Base-by-base conservation (phyloP, 805 yeast genomes). In the Candida ortonii region DNA sequence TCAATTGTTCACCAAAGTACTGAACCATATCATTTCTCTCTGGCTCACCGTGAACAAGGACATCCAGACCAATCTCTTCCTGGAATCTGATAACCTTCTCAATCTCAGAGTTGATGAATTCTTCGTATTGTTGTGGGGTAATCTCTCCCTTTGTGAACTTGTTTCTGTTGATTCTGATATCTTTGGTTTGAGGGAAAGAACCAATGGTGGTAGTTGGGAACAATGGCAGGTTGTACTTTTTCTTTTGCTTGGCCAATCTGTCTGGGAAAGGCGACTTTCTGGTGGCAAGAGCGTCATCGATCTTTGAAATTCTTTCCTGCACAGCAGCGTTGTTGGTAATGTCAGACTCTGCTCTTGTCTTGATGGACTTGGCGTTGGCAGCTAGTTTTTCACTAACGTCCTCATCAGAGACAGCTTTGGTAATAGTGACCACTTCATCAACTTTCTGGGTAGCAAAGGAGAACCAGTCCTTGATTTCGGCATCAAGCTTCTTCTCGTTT, bases 21-120 rank as follows among this genome's bases (percentile, higher is more conserved):
- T 93, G 98, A 61, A 93, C 98, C 99, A 93, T 93, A 76, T 93
- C 99, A 76, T 93, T 93, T 81, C 99, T 85, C 81, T 93, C 98
- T 70, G 99, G 98, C 78, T 93, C 99, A 77, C 99, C 99, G 73
- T 93, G 98, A 52, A 93, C 99, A 57, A 90, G 76, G 57, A 93
- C 97, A 65, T 93, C 99, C 59, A 93, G 80, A 56, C 95, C 99
- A 62, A 90, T 80, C 68, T 93, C 96, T 76, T 93, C 98, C 78
- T 93, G 99, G 94, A 93, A 93, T 76, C 87, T 83, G 71, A 93
- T 85, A 61, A 90, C 97, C 46, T 74, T 81, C 67, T 84, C 90
- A 56, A 93, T 93, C 78, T 93, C 97, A 73, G 87, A 74, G 76
- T 93, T 86, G 68, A 93, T 93, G 80, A 93, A 93, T 64, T 79